Evolutionary conservation across 2,329 filamentous ascomycete species (phyloP).

Genomic region (Alternaria sp.): DNA sequence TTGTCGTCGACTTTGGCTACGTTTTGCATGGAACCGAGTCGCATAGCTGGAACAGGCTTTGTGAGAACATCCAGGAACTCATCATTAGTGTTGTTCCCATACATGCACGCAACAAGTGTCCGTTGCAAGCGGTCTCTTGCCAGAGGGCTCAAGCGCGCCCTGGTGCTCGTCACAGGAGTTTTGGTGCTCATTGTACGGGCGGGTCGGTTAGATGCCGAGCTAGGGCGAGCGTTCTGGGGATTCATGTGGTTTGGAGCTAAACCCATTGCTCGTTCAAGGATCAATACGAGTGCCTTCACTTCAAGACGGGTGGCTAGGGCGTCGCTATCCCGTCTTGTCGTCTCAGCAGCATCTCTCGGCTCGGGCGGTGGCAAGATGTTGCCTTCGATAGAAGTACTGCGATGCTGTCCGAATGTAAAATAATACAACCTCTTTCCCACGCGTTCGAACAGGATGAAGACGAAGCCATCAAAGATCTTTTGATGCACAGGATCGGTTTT

Average conservation of each 20-base stretch:
- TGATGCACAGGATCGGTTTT: conserved; percentile 47
- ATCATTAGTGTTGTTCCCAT: conserved; percentile 50
- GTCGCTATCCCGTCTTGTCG: conserved; percentile 30
- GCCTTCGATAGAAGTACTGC: conserved; percentile 34
- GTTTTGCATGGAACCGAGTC: conserved; percentile 32
- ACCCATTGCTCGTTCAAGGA: conserved; percentile 53
- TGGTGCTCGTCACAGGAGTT: conserved; percentile 34
- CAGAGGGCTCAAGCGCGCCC: conserved; percentile 44
- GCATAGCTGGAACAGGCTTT: conserved; percentile 46
- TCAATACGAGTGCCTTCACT: conserved; percentile 53
- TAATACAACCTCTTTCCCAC: conserved; percentile 52
- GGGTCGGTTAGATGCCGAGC: conserved; percentile 12
- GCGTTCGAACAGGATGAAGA: conserved; percentile 52
- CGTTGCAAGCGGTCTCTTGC: conserved; percentile 57
- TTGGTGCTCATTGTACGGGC: conserved; percentile 40
- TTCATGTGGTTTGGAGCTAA: conserved; percentile 51
- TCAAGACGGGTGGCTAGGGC: conserved; percentile 42
- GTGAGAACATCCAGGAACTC: conserved; percentile 54
- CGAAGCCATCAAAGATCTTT: conserved; percentile 56
- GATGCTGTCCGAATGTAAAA: conserved; percentile 50
- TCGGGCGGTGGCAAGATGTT: conserved; percentile 35
- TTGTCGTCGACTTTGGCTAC: conserved; percentile 51
- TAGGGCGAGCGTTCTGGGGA: conserved; percentile 21
- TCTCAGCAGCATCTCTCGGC: conserved; percentile 11
- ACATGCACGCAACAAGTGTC: conserved; percentile 57